phyloP scores from a whole-genome alignment of 169 alveolate species.

The Neospora caninum region DNA sequence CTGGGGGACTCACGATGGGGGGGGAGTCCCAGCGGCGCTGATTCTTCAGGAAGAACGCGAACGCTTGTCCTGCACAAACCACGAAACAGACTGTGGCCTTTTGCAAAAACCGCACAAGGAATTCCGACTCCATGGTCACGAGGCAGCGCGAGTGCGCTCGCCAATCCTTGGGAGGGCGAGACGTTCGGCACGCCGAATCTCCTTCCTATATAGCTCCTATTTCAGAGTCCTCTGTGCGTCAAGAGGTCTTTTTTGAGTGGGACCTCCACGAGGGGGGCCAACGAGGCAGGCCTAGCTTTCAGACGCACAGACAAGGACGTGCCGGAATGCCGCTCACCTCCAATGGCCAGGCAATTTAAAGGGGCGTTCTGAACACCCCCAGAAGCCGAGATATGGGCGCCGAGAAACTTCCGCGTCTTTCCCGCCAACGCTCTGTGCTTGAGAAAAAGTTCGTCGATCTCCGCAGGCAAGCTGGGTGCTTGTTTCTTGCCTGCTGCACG shows the following conservation, averaged over 20 bases:
- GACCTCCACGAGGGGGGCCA: no score
- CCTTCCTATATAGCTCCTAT: neutral
- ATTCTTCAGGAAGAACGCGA: slow-evolving; percentile 88
- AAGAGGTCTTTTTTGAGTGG: no score
- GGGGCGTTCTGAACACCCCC: slow-evolving; percentile 90
- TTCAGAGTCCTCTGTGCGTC: no score
- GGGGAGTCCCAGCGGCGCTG: slow-evolving; percentile 90
- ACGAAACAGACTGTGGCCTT: neutral
- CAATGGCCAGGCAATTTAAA: slow-evolving; percentile 80
- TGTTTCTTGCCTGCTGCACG: neutral
- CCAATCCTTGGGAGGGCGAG: neutral
- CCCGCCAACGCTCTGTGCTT: slow-evolving; percentile 50
- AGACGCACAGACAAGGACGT: no score
- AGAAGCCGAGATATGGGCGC: slow-evolving; percentile 91
- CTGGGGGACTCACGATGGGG: slow-evolving; percentile 71
- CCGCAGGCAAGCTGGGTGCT: neutral
- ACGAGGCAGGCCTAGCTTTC: no score
- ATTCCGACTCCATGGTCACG: neutral
- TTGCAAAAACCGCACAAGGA: neutral
- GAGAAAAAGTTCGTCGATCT: neutral
- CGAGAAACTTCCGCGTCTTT: slow-evolving; percentile 79
- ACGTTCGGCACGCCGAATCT: neutral
- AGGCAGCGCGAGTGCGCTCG: neutral
- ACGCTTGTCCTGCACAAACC: slow-evolving; percentile 80
- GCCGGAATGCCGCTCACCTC: slow-evolving; percentile 68